Conservation (phyloP, 495 filamentous ascomycete genomes). For the Aspergillus hancockii region DNA sequence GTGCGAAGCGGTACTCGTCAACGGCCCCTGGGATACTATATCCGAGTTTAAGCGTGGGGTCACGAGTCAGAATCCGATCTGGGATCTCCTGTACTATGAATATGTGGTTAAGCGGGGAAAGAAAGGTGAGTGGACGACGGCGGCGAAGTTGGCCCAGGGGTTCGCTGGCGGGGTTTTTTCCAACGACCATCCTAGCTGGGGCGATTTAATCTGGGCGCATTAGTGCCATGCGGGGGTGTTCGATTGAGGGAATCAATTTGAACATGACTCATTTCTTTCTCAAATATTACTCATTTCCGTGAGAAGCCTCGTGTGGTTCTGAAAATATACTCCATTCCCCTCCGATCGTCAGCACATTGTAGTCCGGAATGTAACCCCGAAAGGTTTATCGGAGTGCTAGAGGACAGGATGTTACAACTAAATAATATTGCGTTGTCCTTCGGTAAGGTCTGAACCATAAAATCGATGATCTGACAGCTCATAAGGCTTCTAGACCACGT, state of each 20-base stretch:
- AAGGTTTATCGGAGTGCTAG: too few relatives aligned
- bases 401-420: too few relatives aligned
- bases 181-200: constrained; percentile 15
- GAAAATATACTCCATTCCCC: too few relatives aligned
- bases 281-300: too few relatives aligned
- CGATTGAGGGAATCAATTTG: too few relatives aligned
- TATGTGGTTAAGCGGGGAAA: constrained; percentile 8
- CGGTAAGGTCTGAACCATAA: too few relatives aligned
- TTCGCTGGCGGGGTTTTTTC: constrained; percentile 4
- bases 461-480: too few relatives aligned
- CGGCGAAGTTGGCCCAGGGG: constrained; percentile 2
- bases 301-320: too few relatives aligned
- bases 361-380: too few relatives aligned
- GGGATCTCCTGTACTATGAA: constrained; percentile 14
- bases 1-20: constrained; percentile 39
- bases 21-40: constrained; percentile 34
- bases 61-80: constrained; percentile 14
- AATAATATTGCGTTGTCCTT: too few relatives aligned
- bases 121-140: background rate
- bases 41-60: constrained; percentile 30
- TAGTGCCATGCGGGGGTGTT: background rate
- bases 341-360: too few relatives aligned
- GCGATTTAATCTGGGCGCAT: constrained; percentile 12
- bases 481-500: background rate
- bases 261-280: background rate